Base-by-base conservation (phyloP, 352 stramenopile genomes). In the Lagenidium sp. region DNA sequence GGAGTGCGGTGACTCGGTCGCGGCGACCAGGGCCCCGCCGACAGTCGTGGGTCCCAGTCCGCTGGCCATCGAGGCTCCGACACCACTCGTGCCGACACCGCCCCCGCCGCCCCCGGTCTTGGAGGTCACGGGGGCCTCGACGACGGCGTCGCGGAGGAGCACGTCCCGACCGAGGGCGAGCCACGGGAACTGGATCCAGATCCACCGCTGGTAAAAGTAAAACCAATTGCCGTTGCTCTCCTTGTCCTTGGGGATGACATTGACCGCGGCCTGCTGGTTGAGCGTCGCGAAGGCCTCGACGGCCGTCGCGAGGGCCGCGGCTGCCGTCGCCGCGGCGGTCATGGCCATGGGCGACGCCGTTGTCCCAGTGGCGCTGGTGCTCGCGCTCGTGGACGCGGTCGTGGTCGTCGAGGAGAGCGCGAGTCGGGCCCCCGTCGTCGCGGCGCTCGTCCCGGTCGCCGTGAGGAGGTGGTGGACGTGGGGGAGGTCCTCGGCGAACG, bases 151-250 rank as follows among this genome's bases (percentile, higher is more conserved):
- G 20, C 65, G 54, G 11, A 82, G 44, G 26, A 71, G 42, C 36
- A 91, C 83, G 15, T 91, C 73, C 34, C 70, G 65, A 6, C 71
- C 54, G 16, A 97, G 66, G 13, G 83, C 83, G 10, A 96, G 70
- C 88, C 88, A 97, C n/a, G 85, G 83, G 53, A 92, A 96, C 41
- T 95, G 78, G 42, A 96, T 92, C 88, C 88, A 97, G 19, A 96
- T 73, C 88, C 88, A 97, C 26, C 88, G 77, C 49, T 94, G 74
- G 50, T 95, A 96, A 48, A 83, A 92, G 57, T 88, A 96, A 37
- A 94, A 87, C 40, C 73, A 67, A 46, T 89, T 82, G 35, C 58
- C 60, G 4, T 48, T 48, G 24, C 53, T 50, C 19, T 79, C 62
- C 21, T 80, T 73, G 36, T 82, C 64, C 19, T 66, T 76, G 19